Percentiles rank a stretch among this genome's conserved stretches.
These are phyloP conservation scores for Acrodontium crateriforme DNA, from an alignment of 2,329 filamentous ascomycete genomes.

Conservation along the genomic window DNA sequence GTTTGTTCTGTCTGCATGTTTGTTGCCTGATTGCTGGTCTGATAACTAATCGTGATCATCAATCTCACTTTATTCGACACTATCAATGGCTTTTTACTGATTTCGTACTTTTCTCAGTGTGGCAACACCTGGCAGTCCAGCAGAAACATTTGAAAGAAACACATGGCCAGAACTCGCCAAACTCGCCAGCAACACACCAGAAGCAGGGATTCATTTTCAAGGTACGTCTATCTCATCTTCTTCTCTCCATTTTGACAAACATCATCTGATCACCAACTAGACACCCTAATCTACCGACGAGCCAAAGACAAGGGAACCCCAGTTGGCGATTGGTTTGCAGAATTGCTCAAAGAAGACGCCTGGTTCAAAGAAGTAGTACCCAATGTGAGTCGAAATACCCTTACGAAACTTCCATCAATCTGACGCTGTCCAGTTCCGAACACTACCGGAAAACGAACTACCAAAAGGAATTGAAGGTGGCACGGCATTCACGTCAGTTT, in stretches of 20 bases:
- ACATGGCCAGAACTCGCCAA: slow-evolving; percentile 32
- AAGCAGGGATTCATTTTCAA: slow-evolving; percentile 71
- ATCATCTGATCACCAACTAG: slow-evolving; percentile 19
- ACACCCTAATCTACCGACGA: slow-evolving; percentile 43
- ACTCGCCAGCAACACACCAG: slow-evolving; percentile 47
- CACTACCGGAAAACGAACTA: slow-evolving; percentile 29
- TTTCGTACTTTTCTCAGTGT: too few relatives aligned
- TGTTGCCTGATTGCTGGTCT: too few relatives aligned
- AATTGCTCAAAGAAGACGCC: slow-evolving; percentile 49
- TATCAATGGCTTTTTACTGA: too few relatives aligned
- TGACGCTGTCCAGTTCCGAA: slow-evolving; percentile 17
- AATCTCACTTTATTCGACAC: too few relatives aligned
- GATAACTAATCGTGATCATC: too few relatives aligned
- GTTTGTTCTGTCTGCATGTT: too few relatives aligned
- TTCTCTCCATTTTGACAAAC: not conserved
- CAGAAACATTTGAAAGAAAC: slow-evolving; percentile 28
- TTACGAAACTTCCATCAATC: not conserved
- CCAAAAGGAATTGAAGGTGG: slow-evolving; percentile 55
- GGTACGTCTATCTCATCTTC: slow-evolving; percentile 6
- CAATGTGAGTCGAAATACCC: slow-evolving; percentile 35
- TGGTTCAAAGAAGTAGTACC: slow-evolving; percentile 63
- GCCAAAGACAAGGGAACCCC: slow-evolving; percentile 44
- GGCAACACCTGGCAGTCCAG: slow-evolving; percentile 25
- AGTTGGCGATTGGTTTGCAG: slow-evolving; percentile 48
- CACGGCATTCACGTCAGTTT: slow-evolving; percentile 67